Evolutionary conservation across 805 yeast genomes (phyloP).

Genomic region (Metschnikowia amazonensis): DNA sequence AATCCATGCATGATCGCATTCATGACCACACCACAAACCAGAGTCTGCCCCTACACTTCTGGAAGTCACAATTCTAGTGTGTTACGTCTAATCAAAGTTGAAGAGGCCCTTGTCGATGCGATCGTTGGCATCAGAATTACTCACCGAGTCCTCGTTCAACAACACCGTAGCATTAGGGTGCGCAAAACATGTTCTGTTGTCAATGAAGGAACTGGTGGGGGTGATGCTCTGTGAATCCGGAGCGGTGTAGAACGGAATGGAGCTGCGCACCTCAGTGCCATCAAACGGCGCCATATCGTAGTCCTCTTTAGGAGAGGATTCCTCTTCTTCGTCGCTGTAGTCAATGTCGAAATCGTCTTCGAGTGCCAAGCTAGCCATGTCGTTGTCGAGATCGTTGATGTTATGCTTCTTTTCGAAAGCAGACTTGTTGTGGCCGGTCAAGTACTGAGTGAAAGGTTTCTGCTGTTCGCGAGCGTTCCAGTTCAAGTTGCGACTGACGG

Average conservation of each 20-base stretch:
- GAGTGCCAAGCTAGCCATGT: slow-evolving; percentile 11
- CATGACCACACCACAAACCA: too few relatives aligned
- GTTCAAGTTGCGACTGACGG: slow-evolving; percentile 79
- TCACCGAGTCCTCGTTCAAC: slow-evolving; percentile 13
- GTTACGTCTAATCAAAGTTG: slow-evolving; percentile 1
- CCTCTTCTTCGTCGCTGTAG: slow-evolving; percentile 25
- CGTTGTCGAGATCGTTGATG: slow-evolving; percentile 11
- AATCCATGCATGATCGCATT: too few relatives aligned
- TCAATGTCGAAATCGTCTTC: slow-evolving; percentile 35
- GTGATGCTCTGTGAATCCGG: slow-evolving; percentile 31
- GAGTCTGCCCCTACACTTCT: too few relatives aligned
- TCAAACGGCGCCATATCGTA: neutral
- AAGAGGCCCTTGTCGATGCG: slow-evolving; percentile 1
- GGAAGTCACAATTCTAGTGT: too few relatives aligned
- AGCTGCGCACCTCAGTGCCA: slow-evolving; percentile 19
- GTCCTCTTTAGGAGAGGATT: slow-evolving; percentile 8
- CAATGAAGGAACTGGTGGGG: slow-evolving; percentile 26
- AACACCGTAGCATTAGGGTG: slow-evolving; percentile 41
- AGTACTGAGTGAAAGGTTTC: slow-evolving; percentile 65
- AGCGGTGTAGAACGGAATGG: slow-evolving; percentile 27
- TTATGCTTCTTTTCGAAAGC: slow-evolving; percentile 27
- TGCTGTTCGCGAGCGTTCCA: slow-evolving; percentile 94
- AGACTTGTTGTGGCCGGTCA: slow-evolving; percentile 49
- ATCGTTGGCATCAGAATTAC: slow-evolving; percentile 9
- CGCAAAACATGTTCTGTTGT: slow-evolving; percentile 39